Base-by-base conservation (phyloP, 1,284 basidiomycete species). In the Sporisorium sorghi region DNA sequence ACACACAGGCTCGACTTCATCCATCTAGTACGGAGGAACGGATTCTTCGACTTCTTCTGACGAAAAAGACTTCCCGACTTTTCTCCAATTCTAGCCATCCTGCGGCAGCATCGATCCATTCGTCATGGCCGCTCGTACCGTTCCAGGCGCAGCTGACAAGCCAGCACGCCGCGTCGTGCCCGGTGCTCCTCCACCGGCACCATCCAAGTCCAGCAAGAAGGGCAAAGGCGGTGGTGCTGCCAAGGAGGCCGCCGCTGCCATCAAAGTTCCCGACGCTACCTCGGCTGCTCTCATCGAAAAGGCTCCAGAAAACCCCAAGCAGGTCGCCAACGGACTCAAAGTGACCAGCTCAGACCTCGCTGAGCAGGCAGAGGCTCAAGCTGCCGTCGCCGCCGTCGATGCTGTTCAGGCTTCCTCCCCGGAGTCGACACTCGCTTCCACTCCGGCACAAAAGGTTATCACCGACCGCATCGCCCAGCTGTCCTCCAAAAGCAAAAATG, bases 301-400 rank as follows among this genome's bases (percentile, higher is more conserved):
- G 43, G 62, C 72, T 0, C 72, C 72, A 6, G 55, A 50, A 15
- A 49, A 48, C 28, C 66, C 66, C 5, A 51, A 55, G 6, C 61
- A 74, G 28, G 72, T 74, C 19, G 72, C 72, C 30, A 59, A 59
- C 19, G 66, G 52, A 14, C 72, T 74, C 58, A 69, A 74, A 42
- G 62, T 70, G 32, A 69, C 66, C 39, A 44, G 39, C 19, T 47
- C 61, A 24, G 72, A 74, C 28, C 62, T 74, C 10, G 66, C 72
- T 6, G 72, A 74, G 19, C 48, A 74, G 21, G 72, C 66, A 10
- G 72, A 74, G 32, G 37, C 56, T 15, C 72, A 70, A 35, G 62
- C 72, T 19, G 72, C 72, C 15, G 48, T 70, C 3, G 72, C 72
- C 42, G 62, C 72, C n/a, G 61, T 74, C 28, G 21, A 69, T 14